Percentiles rank a stretch among this genome's conserved stretches.
Conservation (phyloP, 1,284 basidiomycete species). For the Neotropicomus parvogracilis region DNA sequence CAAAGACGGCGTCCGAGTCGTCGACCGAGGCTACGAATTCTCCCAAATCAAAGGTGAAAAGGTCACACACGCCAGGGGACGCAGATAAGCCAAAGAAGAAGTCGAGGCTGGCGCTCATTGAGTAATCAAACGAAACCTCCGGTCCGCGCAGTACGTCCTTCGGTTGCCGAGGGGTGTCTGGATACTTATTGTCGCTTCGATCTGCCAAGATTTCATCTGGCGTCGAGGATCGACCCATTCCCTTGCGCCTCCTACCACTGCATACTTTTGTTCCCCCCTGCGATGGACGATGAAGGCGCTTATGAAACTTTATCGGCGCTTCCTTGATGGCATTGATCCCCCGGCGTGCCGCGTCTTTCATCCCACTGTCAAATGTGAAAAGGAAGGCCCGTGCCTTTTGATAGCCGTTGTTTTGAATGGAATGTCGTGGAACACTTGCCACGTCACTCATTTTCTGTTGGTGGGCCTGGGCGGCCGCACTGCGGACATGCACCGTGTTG, state of each 20-base stretch:
- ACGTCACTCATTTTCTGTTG: slow-evolving; percentile 16
- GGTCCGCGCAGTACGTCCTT: slow-evolving; percentile 16
- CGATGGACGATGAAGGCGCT: slow-evolving; percentile 20
- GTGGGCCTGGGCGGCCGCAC: slow-evolving; percentile 20
- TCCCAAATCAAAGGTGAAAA: slow-evolving; percentile 16
- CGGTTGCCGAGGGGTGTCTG: slow-evolving; percentile 21
- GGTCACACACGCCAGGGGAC: slow-evolving; percentile 17
- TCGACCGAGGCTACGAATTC: slow-evolving; percentile 9
- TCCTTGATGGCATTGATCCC: slow-evolving; percentile 32
- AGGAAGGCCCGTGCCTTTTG: slow-evolving; percentile 27
- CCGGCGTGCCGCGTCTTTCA: slow-evolving; percentile 21
- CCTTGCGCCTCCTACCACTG: slow-evolving; percentile 20
- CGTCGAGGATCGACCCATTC: slow-evolving; percentile 25
- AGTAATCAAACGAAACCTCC: slow-evolving; percentile 22
- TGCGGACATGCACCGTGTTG: slow-evolving; percentile 25
- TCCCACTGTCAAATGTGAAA: slow-evolving; percentile 23
- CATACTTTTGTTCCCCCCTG: slow-evolving; percentile 12
- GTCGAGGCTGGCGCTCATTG: slow-evolving; percentile 22
- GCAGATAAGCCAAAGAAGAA: slow-evolving; percentile 27
- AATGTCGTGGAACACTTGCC: slow-evolving; percentile 23
- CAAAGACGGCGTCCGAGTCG: slow-evolving; percentile 6
- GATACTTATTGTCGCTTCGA: slow-evolving; percentile 16
- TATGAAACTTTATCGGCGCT: slow-evolving; percentile 32
- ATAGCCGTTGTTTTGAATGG: slow-evolving; percentile 24
- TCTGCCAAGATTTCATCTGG: slow-evolving; percentile 19